These are phyloP conservation scores for Alloascoidea hylecoeti DNA, from an alignment of 805 yeast genomes.

Conservation along the genomic window DNA sequence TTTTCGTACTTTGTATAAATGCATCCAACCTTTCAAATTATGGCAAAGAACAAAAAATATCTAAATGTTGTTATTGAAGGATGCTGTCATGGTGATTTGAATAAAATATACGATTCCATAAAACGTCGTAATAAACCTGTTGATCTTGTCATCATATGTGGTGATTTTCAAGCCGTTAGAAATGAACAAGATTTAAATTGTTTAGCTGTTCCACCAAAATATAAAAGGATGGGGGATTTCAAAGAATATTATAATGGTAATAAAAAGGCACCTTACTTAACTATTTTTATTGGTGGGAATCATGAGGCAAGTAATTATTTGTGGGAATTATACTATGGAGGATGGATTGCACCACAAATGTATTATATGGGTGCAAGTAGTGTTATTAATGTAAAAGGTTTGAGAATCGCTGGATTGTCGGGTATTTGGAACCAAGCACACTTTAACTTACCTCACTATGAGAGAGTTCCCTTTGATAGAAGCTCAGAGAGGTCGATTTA, in stretches of 20 bases:
- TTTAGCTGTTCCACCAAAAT: slow-evolving; percentile 71
- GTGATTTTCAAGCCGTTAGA: slow-evolving; percentile 70
- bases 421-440: slow-evolving; percentile 62
- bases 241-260: slow-evolving; percentile 50
- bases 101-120: slow-evolving; percentile 34
- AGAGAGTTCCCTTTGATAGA: slow-evolving; percentile 32
- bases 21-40: no score
- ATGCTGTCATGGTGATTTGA: slow-evolving; percentile 77
- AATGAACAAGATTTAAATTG: slow-evolving; percentile 47
- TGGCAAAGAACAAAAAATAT: no score
- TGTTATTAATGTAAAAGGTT: slow-evolving; percentile 58
- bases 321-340: slow-evolving; percentile 65
- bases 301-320: slow-evolving; percentile 83
- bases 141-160: slow-evolving; percentile 65
- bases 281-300: slow-evolving; percentile 87
- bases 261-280: slow-evolving; percentile 54
- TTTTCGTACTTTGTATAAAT: no score
- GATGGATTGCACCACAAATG: slow-evolving; percentile 85
- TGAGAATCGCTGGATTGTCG: slow-evolving; percentile 68
- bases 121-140: slow-evolving; percentile 15
- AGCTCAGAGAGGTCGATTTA: slow-evolving; percentile 43
- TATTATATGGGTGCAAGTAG: slow-evolving; percentile 75
- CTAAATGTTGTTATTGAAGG: slow-evolving; percentile 63
- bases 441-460: slow-evolving; percentile 25
- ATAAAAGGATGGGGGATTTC: slow-evolving; percentile 67